phyloP scores from a whole-genome alignment of 495 filamentous ascomycete genomes.

The Haplographium delicatum region DNA sequence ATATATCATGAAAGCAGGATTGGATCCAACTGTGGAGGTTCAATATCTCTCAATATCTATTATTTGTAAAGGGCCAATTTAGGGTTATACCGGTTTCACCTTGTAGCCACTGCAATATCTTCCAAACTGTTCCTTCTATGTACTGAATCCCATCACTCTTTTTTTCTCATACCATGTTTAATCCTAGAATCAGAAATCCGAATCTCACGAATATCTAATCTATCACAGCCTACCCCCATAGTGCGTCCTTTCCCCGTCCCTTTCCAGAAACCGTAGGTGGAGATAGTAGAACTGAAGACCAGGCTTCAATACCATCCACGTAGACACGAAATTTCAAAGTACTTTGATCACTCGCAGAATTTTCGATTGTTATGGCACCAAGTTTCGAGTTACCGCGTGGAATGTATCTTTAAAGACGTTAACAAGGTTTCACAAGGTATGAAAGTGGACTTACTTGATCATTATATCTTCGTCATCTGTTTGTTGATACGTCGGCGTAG shows the following conservation, averaged over 20 bases:
- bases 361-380: slow-evolving; percentile 78
- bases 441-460: slow-evolving; percentile 57
- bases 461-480: slow-evolving; percentile 70
- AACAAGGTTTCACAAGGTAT: background rate
- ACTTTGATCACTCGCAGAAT: slow-evolving; percentile 51
- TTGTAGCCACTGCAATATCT: no score
- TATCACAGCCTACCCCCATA: slow-evolving; percentile 27
- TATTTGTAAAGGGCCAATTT: no score
- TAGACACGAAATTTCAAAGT: slow-evolving; percentile 77
- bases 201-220: no score
- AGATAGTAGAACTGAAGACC: slow-evolving; percentile 60
- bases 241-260: slow-evolving; percentile 35
- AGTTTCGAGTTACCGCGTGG: slow-evolving; percentile 88
- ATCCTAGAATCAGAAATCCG: no score
- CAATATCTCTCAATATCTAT: no score
- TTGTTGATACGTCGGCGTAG: slow-evolving; percentile 75
- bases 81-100: no score
- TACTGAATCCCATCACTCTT: no score
- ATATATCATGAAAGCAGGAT: no score
- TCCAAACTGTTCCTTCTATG: no score
- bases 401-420: slow-evolving; percentile 53
- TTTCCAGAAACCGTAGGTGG: slow-evolving; percentile 37
- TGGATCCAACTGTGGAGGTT: no score
- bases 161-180: no score
- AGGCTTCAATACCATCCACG: slow-evolving; percentile 71